Conservation (phyloP, 192 early-diverging fungal genomes). For the Powellomyces hirtus region DNA sequence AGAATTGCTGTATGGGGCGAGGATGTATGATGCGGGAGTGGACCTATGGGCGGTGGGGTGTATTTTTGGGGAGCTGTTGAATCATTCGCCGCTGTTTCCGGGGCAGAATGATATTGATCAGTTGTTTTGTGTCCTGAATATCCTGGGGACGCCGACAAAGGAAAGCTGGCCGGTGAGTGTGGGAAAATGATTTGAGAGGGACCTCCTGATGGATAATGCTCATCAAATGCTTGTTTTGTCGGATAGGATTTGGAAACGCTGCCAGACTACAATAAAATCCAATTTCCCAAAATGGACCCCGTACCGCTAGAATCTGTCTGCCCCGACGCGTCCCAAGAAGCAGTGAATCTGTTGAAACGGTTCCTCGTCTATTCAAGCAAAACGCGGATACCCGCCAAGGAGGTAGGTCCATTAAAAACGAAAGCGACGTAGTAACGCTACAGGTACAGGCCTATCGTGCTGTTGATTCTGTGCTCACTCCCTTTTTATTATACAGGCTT, state of each 20-base stretch:
- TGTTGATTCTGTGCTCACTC: neutral
- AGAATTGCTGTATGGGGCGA: conserved; percentile 58
- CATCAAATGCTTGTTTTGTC: neutral
- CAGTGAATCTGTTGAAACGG: conserved; percentile 43
- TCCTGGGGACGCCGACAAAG: conserved; percentile 47
- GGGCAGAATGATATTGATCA: conserved; percentile 65
- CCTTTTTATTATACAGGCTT: conserved; percentile 34
- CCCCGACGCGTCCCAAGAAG: conserved; percentile 48
- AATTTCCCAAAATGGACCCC: conserved; percentile 42
- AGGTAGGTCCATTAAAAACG: conserved; percentile 24
- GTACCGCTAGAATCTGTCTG: conserved; percentile 39
- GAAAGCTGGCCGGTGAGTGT: conserved; percentile 51
- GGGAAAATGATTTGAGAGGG: neutral
- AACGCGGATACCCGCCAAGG: conserved; percentile 43
- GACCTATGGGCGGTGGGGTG: conserved; percentile 66
- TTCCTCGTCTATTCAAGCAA: conserved; percentile 53
- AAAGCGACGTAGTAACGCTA: neutral
- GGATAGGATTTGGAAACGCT: conserved; percentile 46
- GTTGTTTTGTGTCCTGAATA: conserved; percentile 50
- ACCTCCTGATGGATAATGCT: neutral
- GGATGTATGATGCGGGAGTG: conserved; percentile 59
- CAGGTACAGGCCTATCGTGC: neutral
- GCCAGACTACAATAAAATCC: conserved; percentile 64
- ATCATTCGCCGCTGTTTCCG: conserved; percentile 58
- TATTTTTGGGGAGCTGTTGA: conserved; percentile 65